Evolutionary conservation across 176 grass and related monocot species (phyloP).

Genomic region (Canna indica): DNA sequence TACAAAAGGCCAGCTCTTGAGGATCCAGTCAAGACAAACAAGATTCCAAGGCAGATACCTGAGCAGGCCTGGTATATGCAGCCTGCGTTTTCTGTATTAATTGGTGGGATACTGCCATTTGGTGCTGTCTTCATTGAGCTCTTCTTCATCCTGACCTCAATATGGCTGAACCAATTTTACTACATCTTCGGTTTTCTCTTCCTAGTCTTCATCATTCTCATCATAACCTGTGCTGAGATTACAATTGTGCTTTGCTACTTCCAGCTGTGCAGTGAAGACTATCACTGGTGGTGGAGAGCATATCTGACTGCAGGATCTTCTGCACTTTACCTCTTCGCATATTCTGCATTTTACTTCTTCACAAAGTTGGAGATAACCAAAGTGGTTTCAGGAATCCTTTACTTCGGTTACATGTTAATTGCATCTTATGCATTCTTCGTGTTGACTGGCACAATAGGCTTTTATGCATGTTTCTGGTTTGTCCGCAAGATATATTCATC

Average conservation of each 20-base stretch:
- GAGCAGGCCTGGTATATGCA: conserved; percentile 68
- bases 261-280: conserved; percentile 73
- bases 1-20: conserved; percentile 68
- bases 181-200: conserved; percentile 78
- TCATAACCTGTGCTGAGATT: conserved; percentile 61
- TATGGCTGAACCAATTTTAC: conserved; percentile 77
- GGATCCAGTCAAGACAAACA: conserved; percentile 69
- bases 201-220: conserved; percentile 62
- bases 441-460: conserved; percentile 65
- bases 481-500: conserved; percentile 73
- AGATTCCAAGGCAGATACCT: conserved; percentile 68
- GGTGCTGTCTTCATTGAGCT: conserved; percentile 73
- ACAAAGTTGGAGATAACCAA: conserved; percentile 76
- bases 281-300: conserved; percentile 77
- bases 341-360: conserved; percentile 74
- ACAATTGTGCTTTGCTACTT: conserved; percentile 79
- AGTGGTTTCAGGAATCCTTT: conserved; percentile 57
- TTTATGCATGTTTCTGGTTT: conserved; percentile 78
- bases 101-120: conserved; percentile 65
- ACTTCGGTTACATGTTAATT: conserved; percentile 81
- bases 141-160: conserved; percentile 73
- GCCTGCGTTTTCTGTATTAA: conserved; percentile 57
- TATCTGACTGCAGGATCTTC: conserved; percentile 64
- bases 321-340: conserved; percentile 58
- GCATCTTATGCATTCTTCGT: conserved; percentile 76